Percentiles rank a stretch among this genome's conserved stretches.
phyloP scores from a whole-genome alignment of 495 filamentous ascomycete species.

The Jackrogersella multiformis region DNA sequence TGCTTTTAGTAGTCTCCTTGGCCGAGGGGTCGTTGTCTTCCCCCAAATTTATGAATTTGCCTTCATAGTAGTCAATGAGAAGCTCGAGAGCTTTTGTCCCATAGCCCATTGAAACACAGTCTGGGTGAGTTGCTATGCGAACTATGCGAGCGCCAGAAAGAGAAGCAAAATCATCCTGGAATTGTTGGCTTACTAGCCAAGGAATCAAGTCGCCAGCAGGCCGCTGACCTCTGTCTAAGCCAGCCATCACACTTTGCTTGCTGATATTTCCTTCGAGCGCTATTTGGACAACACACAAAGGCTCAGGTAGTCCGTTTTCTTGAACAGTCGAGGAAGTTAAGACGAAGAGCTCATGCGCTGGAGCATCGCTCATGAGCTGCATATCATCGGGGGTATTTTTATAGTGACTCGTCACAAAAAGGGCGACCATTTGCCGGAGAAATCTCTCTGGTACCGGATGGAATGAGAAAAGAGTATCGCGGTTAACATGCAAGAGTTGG shows the following conservation, averaged over 20 bases:
- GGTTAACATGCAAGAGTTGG: constrained; percentile 90
- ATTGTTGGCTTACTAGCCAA: constrained; percentile 98
- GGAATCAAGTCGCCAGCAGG: constrained; percentile 96
- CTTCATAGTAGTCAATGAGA: constrained; percentile 91
- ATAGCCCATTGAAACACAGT: constrained; percentile 91
- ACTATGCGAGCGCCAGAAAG: constrained; percentile 93
- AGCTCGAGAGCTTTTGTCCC: constrained; percentile 87
- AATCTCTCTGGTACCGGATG: constrained; percentile 97
- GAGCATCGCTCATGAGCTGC: constrained; percentile 97
- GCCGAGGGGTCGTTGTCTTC: constrained; percentile 41
- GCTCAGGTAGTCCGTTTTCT: constrained; percentile 84
- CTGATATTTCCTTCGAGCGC: constrained; percentile 95
- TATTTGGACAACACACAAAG: constrained; percentile 93
- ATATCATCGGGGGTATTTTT: constrained; percentile 99
- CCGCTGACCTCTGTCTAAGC: constrained; percentile 85
- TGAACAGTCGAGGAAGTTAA: constrained; percentile 88
- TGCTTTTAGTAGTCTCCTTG: not conserved
- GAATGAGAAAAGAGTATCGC: constrained; percentile 97
- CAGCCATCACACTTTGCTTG: constrained; percentile 87
- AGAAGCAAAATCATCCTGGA: constrained; percentile 96
- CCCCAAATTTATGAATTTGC: constrained; percentile 84
- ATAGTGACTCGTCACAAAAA: constrained; percentile 98
- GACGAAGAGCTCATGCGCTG: constrained; percentile 95
- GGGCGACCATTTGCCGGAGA: constrained; percentile 95
- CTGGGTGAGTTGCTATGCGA: constrained; percentile 95